These are phyloP conservation scores for Fagus sylvatica DNA, from an alignment of 306 rosid species.

Conservation along the genomic window DNA sequence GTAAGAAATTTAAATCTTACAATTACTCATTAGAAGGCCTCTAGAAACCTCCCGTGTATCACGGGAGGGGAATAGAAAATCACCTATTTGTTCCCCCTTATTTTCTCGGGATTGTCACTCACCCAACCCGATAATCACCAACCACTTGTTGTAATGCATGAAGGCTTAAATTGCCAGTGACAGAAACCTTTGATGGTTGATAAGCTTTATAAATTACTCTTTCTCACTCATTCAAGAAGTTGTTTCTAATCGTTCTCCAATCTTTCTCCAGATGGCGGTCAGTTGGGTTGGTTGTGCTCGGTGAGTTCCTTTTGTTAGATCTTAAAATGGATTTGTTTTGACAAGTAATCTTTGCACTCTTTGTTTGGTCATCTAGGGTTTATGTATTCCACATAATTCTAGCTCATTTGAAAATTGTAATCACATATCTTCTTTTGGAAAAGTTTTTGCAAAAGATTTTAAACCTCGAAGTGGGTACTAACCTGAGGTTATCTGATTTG, in stretches of 20 bases:
- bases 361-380: background rate
- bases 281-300: background rate
- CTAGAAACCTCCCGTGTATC: background rate
- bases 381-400: background rate
- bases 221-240: background rate
- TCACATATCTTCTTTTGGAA: background rate
- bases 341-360: background rate
- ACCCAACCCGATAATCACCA: background rate
- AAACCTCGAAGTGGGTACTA: background rate
- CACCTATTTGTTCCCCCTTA: background rate
- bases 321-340: background rate
- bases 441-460: background rate
- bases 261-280: background rate
- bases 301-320: constrained; percentile 23
- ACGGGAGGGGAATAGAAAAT: background rate
- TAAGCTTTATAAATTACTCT: constrained; percentile 6
- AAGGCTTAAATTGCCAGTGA: constrained; percentile 11
- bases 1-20: background rate
- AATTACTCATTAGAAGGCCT: background rate
- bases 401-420: background rate
- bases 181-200: background rate
- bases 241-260: background rate
- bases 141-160: constrained; percentile 28
- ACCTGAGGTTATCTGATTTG: background rate
- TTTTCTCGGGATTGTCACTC: background rate